These are phyloP conservation scores for Apostasia ramifera DNA, from an alignment of 106 monocot species.

Conservation along the genomic window DNA sequence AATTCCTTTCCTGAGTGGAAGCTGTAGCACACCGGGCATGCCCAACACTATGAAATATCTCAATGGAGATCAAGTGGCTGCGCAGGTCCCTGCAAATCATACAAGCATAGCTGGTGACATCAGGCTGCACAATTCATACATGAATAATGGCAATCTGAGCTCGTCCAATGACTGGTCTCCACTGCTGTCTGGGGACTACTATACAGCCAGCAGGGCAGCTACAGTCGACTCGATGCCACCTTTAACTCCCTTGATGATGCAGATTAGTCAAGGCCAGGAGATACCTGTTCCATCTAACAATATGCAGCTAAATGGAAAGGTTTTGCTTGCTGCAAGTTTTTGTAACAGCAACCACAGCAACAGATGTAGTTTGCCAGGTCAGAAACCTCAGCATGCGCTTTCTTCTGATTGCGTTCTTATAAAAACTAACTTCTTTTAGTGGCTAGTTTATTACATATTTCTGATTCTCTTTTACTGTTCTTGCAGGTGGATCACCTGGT, in stretches of 20 bases:
- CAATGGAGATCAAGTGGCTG: neutral
- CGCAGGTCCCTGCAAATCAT: neutral
- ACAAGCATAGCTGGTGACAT: neutral
- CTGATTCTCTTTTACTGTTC: neutral
- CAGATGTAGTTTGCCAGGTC: neutral
- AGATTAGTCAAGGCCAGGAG: neutral
- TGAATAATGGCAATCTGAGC: neutral
- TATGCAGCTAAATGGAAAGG: constrained; percentile 1
- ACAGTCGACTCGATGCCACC: neutral
- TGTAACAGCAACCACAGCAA: neutral
- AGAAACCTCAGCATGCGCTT: constrained; percentile 10
- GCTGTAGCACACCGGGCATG: neutral
- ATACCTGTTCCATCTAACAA: neutral
- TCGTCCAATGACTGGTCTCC: neutral
- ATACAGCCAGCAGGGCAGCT: neutral
- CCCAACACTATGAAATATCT: neutral
- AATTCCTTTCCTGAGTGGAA: constrained; percentile 1
- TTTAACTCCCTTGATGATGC: neutral
- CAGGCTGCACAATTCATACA: neutral
- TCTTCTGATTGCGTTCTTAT: neutral
- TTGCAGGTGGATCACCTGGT: constrained; percentile 9
- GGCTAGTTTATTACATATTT: constrained; percentile 2
- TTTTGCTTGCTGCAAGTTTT: neutral
- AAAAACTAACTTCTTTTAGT: neutral
- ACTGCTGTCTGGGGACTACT: neutral